Evolutionary conservation across 2,329 filamentous ascomycete species (phyloP), one percentile per base, ranked within the genome.

Genomic region (Colletotrichum tropicicola): DNA sequence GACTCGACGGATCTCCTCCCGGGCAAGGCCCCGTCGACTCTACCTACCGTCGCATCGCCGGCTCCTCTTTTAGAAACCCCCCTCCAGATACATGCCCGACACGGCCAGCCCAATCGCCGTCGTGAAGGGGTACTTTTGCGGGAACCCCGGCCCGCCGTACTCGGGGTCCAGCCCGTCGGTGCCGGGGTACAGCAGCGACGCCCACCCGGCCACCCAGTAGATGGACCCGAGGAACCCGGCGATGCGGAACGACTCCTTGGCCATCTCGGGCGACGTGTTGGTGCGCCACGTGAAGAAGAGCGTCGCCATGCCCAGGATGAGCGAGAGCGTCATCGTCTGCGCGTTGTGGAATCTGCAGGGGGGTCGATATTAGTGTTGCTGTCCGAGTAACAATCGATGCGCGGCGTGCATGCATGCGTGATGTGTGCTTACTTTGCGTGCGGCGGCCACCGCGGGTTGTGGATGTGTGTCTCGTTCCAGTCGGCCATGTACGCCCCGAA

Each of bases 381-480:
- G n/a, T n/a, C n/a, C n/a, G n/a, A n/a, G n/a, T n/a, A n/a, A n/a
- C n/a, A 43, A 28, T 21, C 17, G n/a, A 19, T 41, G 54, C 2
- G 35, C 25, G 41, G 8, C 4, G 10, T 19, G 19, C 13, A 15
- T n/a, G n/a, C n/a, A n/a, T n/a, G n/a, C n/a, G n/a, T 19, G 57
- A 48, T 45, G 32, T 35, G 23, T 39, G 47, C 74, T 61, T 59
- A 81, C 80, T 80, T 82, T 6, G 80, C 80, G 60, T 82, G 80
- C 3, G 80, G 80, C n/a, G 79, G 75, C 80, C 80, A 82, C 41
- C 76, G 74, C 6, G 80, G 77, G 65, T 82, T 82, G 68, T 75
- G 77, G 54, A 81, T 78, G 66, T 82, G 80, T 7, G 79, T 80
- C 59, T 75, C 69, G 68, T 75, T 74, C 68, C 74, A 79, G 66